These are phyloP conservation scores for Cladosporium sp. DNA, from an alignment of 2,329 filamentous ascomycete species.

Conservation along the genomic window DNA sequence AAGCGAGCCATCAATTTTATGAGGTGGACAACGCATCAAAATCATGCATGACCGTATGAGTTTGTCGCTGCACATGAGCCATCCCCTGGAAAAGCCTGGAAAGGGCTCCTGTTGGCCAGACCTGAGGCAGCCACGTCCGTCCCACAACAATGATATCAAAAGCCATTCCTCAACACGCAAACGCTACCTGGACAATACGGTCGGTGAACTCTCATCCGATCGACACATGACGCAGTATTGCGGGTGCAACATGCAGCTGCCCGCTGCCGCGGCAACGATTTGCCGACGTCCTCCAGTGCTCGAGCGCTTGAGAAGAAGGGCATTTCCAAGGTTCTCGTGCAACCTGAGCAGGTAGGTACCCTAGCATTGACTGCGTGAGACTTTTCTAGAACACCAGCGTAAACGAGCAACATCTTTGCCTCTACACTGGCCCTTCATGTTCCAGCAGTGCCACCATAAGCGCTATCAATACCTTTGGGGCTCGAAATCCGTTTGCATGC, in stretches of 20 bases:
- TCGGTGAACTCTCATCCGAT: neutral
- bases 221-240: neutral
- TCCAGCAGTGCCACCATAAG: neutral
- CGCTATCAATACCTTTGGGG: neutral
- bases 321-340: neutral
- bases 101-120: neutral
- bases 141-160: neutral
- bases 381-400: neutral
- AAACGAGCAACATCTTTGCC: neutral
- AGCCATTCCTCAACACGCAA: neutral
- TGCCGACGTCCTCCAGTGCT: neutral
- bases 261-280: neutral
- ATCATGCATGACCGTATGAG: neutral
- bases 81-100: neutral
- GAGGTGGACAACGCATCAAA: neutral
- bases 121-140: neutral
- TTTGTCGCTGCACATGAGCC: neutral
- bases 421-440: neutral
- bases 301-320: neutral
- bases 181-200: neutral
- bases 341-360: constrained; percentile 6
- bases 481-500: neutral
- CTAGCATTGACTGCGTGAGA: neutral
- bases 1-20: neutral
- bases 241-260: neutral